Evolutionary conservation across 2,329 filamentous ascomycete species (phyloP).

Genomic region (Alternaria gansuensis): DNA sequence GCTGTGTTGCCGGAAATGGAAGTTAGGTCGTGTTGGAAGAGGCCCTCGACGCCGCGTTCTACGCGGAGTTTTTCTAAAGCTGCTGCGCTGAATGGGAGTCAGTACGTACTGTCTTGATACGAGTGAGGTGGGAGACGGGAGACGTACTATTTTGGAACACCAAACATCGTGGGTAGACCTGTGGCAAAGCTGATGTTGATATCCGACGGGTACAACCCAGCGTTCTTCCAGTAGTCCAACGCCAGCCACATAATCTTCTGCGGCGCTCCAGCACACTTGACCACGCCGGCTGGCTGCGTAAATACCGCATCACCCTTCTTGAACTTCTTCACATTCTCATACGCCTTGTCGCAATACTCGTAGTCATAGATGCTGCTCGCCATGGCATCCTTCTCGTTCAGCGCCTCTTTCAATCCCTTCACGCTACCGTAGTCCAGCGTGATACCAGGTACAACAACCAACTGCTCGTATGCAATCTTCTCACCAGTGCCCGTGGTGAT

Average conservation of each 20-base stretch:
- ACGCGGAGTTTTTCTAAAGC: conserved; percentile 49
- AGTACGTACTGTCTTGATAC: neutral
- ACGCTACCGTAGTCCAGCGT: conserved; percentile 44
- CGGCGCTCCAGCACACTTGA: conserved; percentile 54
- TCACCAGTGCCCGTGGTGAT: conserved; percentile 66
- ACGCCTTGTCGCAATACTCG: conserved; percentile 52
- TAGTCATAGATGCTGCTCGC: conserved; percentile 54
- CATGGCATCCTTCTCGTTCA: conserved; percentile 45
- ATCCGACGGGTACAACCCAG: conserved; percentile 47
- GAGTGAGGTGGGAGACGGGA: too few species aligned
- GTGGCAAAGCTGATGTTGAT: conserved; percentile 54
- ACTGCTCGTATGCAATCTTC: conserved; percentile 68
- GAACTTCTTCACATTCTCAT: conserved; percentile 44
- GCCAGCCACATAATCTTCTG: conserved; percentile 57
- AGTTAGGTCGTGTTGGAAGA: conserved; percentile 53
- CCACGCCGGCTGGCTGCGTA: conserved; percentile 51
- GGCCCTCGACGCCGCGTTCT: conserved; percentile 50
- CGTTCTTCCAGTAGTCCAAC: conserved; percentile 50
- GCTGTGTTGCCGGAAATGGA: conserved; percentile 52
- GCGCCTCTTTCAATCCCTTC: conserved; percentile 49
- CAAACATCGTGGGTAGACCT: conserved; percentile 53
- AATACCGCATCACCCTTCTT: conserved; percentile 51
- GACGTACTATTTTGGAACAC: conserved; percentile 48
- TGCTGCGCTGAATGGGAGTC: conserved; percentile 34
- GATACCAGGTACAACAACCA: conserved; percentile 66